A percentile compares a stretch with the other conserved stretches of the same genome.
phyloP scores from a whole-genome alignment of 495 filamentous ascomycete genomes.

The Saxophila tyrrhenica region DNA sequence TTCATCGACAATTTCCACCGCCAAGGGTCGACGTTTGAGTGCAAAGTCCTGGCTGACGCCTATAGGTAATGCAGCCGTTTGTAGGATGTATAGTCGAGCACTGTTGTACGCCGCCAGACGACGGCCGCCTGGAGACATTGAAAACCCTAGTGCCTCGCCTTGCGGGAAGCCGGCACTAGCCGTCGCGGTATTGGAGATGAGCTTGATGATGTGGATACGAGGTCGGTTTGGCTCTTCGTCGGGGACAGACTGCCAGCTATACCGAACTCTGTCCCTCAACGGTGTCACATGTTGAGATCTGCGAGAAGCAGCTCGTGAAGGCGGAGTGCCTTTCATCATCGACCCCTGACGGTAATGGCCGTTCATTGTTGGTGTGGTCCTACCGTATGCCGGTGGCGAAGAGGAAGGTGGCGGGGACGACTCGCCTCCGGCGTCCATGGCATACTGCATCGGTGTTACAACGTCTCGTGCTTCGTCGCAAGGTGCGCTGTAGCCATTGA shows the following conservation, averaged over 20 bases:
- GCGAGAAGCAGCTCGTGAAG: neutral
- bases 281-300: constrained; percentile 3
- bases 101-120: constrained; percentile 18
- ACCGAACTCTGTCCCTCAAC: constrained; percentile 14
- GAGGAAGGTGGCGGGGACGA: neutral
- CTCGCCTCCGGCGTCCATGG: neutral
- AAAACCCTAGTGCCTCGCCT: constrained; percentile 20
- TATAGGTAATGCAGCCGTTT: constrained; percentile 18
- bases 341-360: constrained; percentile 7
- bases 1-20: constrained; percentile 19
- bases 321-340: constrained; percentile 4
- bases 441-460: constrained; percentile 5
- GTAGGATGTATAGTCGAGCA: constrained; percentile 14
- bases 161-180: constrained; percentile 19
- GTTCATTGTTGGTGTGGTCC: neutral
- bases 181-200: constrained; percentile 17
- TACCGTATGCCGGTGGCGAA: neutral
- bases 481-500: neutral
- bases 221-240: constrained; percentile 19
- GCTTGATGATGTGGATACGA: constrained; percentile 21
- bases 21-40: constrained; percentile 16
- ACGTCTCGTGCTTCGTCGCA: constrained; percentile 8
- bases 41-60: constrained; percentile 22
- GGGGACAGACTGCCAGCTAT: constrained; percentile 20
- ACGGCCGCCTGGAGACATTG: constrained; percentile 11